phyloP scores from a whole-genome alignment of 2,329 filamentous ascomycete species.

The Furcasterigmium sp. region DNA sequence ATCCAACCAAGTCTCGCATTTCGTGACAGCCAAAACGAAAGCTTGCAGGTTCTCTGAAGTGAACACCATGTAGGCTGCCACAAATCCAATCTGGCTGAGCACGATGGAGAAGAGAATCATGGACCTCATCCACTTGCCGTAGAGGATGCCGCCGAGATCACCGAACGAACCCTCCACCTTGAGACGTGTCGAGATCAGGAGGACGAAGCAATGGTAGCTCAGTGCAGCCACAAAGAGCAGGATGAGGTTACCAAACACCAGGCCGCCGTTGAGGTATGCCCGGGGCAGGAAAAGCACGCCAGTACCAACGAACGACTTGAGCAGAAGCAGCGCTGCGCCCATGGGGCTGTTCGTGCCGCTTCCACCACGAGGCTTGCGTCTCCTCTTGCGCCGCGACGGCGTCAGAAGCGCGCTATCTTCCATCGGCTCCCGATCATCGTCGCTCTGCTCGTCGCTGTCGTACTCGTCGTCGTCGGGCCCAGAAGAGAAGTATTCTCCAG shows the following conservation, averaged over 20 bases:
- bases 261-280: slow-evolving; percentile 92
- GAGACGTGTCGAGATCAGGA: slow-evolving; percentile 81
- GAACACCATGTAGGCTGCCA: slow-evolving; percentile 94
- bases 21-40: slow-evolving; percentile 84
- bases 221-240: slow-evolving; percentile 79
- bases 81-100: slow-evolving; percentile 91
- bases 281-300: slow-evolving; percentile 90
- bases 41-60: slow-evolving; percentile 93
- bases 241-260: slow-evolving; percentile 92
- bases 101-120: slow-evolving; percentile 90
- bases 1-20: slow-evolving; percentile 80
- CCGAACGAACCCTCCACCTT: slow-evolving; percentile 92
- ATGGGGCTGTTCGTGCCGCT: slow-evolving; percentile 73
- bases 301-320: slow-evolving; percentile 97
- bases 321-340: slow-evolving; percentile 75
- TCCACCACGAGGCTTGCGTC: slow-evolving; percentile 68
- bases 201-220: slow-evolving; percentile 96
- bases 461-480: slow-evolving; percentile 59
- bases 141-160: slow-evolving; percentile 89
- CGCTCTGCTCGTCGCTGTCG: slow-evolving; percentile 37
- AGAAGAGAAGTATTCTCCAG: slow-evolving; percentile 88
- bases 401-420: slow-evolving; percentile 83
- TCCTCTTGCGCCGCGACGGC: slow-evolving; percentile 66
- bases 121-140: slow-evolving; percentile 83
- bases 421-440: slow-evolving; percentile 71